A percentile compares a stretch with the other conserved stretches of the same genome.
Evolutionary conservation across 768 basidiomycete genomes (phyloP).

Genomic region (Stropharia rugosoannulata): DNA sequence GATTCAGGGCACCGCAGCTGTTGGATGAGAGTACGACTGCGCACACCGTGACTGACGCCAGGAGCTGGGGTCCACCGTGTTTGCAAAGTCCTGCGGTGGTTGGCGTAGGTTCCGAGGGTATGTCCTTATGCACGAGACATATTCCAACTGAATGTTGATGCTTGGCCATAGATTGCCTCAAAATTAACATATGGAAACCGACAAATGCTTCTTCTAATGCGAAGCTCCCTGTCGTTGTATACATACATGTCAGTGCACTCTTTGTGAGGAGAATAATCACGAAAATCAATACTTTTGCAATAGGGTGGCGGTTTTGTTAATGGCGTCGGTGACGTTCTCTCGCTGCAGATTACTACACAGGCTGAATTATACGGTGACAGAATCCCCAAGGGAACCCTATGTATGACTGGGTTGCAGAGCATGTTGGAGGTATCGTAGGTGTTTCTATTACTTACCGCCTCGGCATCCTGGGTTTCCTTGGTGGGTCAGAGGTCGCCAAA

Average conservation of each 20-base stretch:
- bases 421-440: slow-evolving; percentile 32
- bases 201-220: slow-evolving; percentile 25
- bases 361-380: slow-evolving; percentile 15
- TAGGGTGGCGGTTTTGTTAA: slow-evolving; percentile 43
- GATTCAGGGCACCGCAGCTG: slow-evolving; percentile 42
- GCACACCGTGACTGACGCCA: slow-evolving; percentile 34
- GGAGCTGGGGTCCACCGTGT: slow-evolving; percentile 44
- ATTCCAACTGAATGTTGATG: slow-evolving; percentile 13
- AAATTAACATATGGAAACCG: slow-evolving; percentile 55
- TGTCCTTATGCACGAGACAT: background rate
- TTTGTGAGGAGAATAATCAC: background rate
- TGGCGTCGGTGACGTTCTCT: slow-evolving; percentile 19
- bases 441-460: slow-evolving; percentile 38
- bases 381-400: slow-evolving; percentile 47
- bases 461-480: slow-evolving; percentile 41
- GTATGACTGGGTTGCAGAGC: slow-evolving; percentile 45
- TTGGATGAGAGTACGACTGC: slow-evolving; percentile 30
- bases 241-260: slow-evolving; percentile 24
- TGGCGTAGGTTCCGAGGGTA: slow-evolving; percentile 45
- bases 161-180: slow-evolving; percentile 47
- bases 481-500: slow-evolving; percentile 30
- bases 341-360: too few relatives aligned
- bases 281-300: background rate
- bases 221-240: slow-evolving; percentile 34
- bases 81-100: slow-evolving; percentile 46